Conservation (phyloP, 495 filamentous ascomycete genomes). For the Trichocladium uniseriatum region DNA sequence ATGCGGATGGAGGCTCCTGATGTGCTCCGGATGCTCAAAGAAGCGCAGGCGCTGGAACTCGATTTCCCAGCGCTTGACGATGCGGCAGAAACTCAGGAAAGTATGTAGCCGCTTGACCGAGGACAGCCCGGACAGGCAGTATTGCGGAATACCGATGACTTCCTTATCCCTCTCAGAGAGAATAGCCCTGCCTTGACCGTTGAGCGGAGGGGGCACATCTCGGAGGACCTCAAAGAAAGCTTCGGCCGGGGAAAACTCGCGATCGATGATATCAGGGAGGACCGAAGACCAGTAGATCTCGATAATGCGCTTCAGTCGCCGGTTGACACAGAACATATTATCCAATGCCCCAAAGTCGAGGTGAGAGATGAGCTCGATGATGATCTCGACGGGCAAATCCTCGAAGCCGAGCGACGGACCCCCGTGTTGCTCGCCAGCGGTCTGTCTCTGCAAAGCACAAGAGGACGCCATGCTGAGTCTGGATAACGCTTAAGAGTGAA, state of each 20-base stretch:
- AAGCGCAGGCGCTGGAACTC: slow-evolving; percentile 65
- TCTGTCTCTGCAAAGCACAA: neutral
- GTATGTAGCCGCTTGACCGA: neutral
- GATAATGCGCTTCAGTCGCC: slow-evolving; percentile 17
- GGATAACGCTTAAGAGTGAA: neutral
- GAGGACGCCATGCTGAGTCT: neutral
- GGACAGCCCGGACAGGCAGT: neutral
- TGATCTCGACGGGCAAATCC: slow-evolving; percentile 22
- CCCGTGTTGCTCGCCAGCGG: neutral
- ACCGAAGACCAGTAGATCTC: slow-evolving; percentile 16
- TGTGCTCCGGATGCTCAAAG: slow-evolving; percentile 47
- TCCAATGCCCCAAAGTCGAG: slow-evolving; percentile 21
- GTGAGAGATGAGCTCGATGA: slow-evolving; percentile 27
- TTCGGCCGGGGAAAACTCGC: slow-evolving; percentile 52
- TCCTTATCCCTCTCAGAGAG: too few species aligned
- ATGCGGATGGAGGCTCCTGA: slow-evolving; percentile 48
- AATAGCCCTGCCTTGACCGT: slow-evolving; percentile 40
- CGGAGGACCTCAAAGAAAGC: slow-evolving; percentile 51
- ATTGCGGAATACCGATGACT: neutral
- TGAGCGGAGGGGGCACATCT: slow-evolving; percentile 20
- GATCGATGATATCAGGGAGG: slow-evolving; percentile 19
- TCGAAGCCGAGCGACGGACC: neutral
- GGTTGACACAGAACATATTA: slow-evolving; percentile 17
- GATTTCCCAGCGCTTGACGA: slow-evolving; percentile 54
- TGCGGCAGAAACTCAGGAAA: slow-evolving; percentile 46